Evolutionary conservation across 352 stramenopile genomes (phyloP), one percentile per base, ranked within the genome.

Genomic region (Pythium brassicae): DNA sequence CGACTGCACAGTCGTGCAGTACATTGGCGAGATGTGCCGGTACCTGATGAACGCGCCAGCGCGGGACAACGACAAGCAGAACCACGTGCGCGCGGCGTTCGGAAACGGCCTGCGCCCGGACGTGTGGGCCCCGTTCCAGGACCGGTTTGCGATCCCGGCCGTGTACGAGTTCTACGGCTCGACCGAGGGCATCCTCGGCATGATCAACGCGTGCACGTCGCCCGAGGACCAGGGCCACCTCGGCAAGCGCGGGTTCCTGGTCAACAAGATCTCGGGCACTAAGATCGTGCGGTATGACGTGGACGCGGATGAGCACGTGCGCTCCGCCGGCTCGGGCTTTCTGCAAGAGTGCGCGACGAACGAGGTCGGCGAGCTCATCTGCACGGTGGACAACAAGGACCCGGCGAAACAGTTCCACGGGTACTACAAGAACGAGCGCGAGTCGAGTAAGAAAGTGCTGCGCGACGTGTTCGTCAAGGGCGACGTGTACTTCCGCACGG

Each of bases 91-190:
- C 42, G 72, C 93, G 34, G 87, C 89, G 0, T 92, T 98, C 59
- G 92, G 92, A 8, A 98, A 97, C 53, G 92, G 92, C 1, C 55
- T 98, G 35, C 84, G 89, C 11, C 84, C 84, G 1, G 91, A 97
- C 59, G 75, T 95, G 25, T 97, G 92, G 91, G 64, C 61, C 2
- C 62, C 76, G 22, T 98, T 97, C 62, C 78, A 96, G 69, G 64
- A 80, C 15, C 80, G 88, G 26, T 97, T 96, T 61, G 63, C 73
- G 43, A 93, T 98, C 46, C 69, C 85, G 7, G 64, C 72, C 9
- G 84, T 97, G 47, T 89, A 83, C 42, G 91, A 98, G 73, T 97
- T 98, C 57, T 98, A 97, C 59, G 89, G 86, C 15, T 89, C 90
- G 0, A 97, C 92, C 0, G 92, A 98, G 65, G 87, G 86, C 1